A percentile compares a stretch with the other conserved stretches of the same genome.
phyloP scores from a whole-genome alignment of 176 grass and related monocot species.

The Saccharum spontaneum region DNA sequence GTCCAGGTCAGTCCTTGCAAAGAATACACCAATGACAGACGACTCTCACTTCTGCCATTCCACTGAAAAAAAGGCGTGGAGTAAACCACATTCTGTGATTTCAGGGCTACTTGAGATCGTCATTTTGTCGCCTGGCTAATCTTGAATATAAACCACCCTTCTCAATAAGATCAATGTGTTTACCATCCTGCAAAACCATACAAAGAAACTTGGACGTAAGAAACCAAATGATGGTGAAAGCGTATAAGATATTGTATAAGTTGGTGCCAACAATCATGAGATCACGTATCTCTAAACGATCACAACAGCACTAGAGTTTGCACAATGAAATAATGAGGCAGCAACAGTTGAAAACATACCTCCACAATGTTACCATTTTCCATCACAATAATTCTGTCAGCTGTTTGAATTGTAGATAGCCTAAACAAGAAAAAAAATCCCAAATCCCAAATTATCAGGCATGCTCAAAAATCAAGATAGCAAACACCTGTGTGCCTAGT shows the following conservation, averaged over 20 bases:
- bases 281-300: neutral
- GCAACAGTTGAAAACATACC: slow-evolving; percentile 48
- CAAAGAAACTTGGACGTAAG: slow-evolving; percentile 3
- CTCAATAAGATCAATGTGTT: slow-evolving; percentile 76
- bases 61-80: slow-evolving; percentile 8
- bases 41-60: neutral
- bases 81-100: slow-evolving; percentile 30
- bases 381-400: slow-evolving; percentile 93
- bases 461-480: slow-evolving; percentile 28
- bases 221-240: neutral
- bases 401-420: slow-evolving; percentile 89
- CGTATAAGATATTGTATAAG: neutral
- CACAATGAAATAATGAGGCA: neutral
- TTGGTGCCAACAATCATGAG: neutral
- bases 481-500: neutral
- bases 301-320: neutral
- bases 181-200: slow-evolving; percentile 64
- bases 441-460: neutral
- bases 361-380: slow-evolving; percentile 83
- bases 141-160: slow-evolving; percentile 87
- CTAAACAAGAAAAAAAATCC: slow-evolving; percentile 34
- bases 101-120: slow-evolving; percentile 50
- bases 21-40: slow-evolving; percentile 27
- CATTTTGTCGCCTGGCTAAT: slow-evolving; percentile 73
- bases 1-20: slow-evolving; percentile 26